These are phyloP conservation scores for Sisymbrium irio DNA, from an alignment of 345 rosid species.

Conservation along the genomic window DNA sequence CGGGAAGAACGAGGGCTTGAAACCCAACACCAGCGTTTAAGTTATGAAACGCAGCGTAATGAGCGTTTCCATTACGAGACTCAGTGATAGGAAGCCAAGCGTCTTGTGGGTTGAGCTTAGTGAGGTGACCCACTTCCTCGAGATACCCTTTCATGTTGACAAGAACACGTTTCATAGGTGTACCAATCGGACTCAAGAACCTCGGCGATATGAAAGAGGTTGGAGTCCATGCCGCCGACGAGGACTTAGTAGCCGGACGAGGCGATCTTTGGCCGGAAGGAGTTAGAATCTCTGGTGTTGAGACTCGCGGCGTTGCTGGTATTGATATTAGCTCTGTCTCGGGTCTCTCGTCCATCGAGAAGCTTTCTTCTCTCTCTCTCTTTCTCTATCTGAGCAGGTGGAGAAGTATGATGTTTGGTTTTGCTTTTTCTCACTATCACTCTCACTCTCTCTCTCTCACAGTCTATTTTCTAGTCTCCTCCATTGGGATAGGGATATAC, in stretches of 20 bases:
- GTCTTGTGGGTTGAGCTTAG: slow-evolving; percentile 95
- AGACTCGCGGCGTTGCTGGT: slow-evolving; percentile 91
- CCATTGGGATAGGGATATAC: neutral
- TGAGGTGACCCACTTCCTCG: slow-evolving; percentile 92
- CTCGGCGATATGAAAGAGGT: slow-evolving; percentile 93
- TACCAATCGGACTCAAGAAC: slow-evolving; percentile 92
- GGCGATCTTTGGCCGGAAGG: slow-evolving; percentile 98
- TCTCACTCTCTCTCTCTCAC: neutral
- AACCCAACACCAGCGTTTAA: slow-evolving; percentile 95
- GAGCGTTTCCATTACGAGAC: slow-evolving; percentile 97
- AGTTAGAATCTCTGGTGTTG: slow-evolving; percentile 92
- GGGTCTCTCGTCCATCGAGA: slow-evolving; percentile 98
- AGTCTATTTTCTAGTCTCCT: slow-evolving; percentile 1
- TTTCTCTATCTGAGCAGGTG: slow-evolving; percentile 8
- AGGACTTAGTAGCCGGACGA: slow-evolving; percentile 59
- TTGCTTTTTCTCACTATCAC: slow-evolving; percentile 16
- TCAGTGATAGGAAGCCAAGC: slow-evolving; percentile 99
- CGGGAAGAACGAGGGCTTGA: slow-evolving; percentile 91
- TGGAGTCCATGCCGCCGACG: slow-evolving; percentile 92
- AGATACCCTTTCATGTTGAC: slow-evolving; percentile 90
- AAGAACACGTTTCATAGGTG: slow-evolving; percentile 96
- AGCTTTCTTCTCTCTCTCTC: no score
- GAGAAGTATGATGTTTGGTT: neutral
- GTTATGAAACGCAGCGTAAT: slow-evolving; percentile 96
- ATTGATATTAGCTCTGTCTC: slow-evolving; percentile 95